Base-by-base conservation (phyloP, 2,329 filamentous ascomycete genomes). In the Diplodia intermedia region DNA sequence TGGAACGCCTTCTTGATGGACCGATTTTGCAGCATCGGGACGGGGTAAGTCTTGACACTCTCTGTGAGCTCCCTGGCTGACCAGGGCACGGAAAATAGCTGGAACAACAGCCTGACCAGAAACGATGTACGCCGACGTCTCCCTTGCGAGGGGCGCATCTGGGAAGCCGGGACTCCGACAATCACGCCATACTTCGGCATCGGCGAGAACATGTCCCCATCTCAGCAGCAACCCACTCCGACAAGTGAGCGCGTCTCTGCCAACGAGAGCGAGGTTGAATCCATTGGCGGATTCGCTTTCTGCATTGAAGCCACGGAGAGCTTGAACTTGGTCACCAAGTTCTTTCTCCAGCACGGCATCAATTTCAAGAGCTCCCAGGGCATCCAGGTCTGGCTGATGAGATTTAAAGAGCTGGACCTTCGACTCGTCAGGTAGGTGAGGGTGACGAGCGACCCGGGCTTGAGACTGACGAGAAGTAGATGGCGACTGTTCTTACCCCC, bases 101-200 rank as follows among this genome's bases (percentile, higher is more conserved):
- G 77, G 76, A 79, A 79, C 54, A 68, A 73, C n/a, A 75, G 75
- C 52, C 69, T 79, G 4, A 79, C 75, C 3, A 75, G 71, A 23
- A 73, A 72, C 12, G 77, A 79, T 65, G 76, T 77, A 0, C 72
- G 73, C n/a, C 73, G 77, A n/a, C 72, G 77, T 2, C 66, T 79
- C 3, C 77, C 77, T 4, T 78, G 76, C 65, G 77, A 79, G 70
- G 77, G 77, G 1, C 74, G 72, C 0, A 62, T 77, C 1, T 79
- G 77, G 77, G 72, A 76, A 40, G 68, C 69, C 55, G 72, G 72
- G 20, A 72, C 70, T 8, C 71, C 73, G 26, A 70, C 73, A 0
- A 70, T 66, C 1, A 78, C 80, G 1, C 80, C 80, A 0, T 81
- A 77, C 65, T 82, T 82, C 70, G 81, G 80, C 6, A 75, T 82